These are phyloP conservation scores for Pythium brassicae DNA, from an alignment of 352 stramenopile genomes.

Conservation along the genomic window DNA sequence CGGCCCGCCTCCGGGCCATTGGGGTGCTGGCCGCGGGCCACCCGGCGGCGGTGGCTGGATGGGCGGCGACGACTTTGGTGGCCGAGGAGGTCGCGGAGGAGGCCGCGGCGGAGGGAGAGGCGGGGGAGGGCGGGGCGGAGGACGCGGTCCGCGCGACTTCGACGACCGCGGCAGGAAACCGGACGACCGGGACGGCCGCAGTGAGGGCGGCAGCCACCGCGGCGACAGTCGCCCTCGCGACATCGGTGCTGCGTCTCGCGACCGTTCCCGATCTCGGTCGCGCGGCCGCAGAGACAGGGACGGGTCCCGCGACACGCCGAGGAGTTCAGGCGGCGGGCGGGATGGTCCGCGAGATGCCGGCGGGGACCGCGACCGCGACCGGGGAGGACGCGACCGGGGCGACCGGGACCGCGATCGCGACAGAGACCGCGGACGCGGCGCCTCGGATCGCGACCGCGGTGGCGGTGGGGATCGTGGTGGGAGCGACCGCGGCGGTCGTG, in stretches of 20 bases:
- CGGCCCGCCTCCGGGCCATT: constrained; percentile 36
- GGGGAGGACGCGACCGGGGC: constrained; percentile 11
- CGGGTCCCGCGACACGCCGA: constrained; percentile 9
- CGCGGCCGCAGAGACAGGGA: constrained; percentile 25
- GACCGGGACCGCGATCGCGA: constrained; percentile 25
- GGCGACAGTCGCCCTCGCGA: constrained; percentile 31
- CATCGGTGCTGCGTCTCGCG: constrained; percentile 23
- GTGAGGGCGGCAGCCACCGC: constrained; percentile 8
- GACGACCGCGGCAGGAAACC: constrained; percentile 40
- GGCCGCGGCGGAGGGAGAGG: constrained; percentile 23
- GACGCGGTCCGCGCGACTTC: constrained; percentile 19
- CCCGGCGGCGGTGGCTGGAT: constrained; percentile 47
- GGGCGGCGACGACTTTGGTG: constrained; percentile 25
- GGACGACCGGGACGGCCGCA: constrained; percentile 22
- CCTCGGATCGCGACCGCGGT: constrained; percentile 15
- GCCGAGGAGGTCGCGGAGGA: constrained; percentile 28
- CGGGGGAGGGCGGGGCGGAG: constrained; percentile 14
- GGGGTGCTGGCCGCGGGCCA: constrained; percentile 35
- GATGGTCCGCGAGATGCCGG: constrained; percentile 6
- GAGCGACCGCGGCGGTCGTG: constrained; percentile 10
- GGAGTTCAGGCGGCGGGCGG: constrained; percentile 13
- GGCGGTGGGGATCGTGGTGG: constrained; percentile 9
- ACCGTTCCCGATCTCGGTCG: constrained; percentile 54
- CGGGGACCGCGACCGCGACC: constrained; percentile 11
- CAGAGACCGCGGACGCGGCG: constrained; percentile 22